Evolutionary conservation across 345 rosid genomes (phyloP).

Genomic region (Angophora floribunda): DNA sequence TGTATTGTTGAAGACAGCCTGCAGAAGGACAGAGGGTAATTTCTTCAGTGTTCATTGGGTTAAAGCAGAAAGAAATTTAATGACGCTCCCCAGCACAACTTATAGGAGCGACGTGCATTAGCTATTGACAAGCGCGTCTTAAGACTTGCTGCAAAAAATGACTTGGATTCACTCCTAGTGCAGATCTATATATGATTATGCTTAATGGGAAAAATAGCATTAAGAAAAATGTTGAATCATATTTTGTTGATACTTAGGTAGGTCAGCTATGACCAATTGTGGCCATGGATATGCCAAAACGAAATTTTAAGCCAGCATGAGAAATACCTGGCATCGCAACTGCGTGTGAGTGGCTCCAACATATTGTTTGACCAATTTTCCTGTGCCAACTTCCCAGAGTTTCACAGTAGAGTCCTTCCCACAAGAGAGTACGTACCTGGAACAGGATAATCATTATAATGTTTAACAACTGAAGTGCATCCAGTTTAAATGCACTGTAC

Average conservation of each 20-base stretch:
- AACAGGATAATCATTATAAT: background rate
- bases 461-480: background rate
- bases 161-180: background rate
- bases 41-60: background rate
- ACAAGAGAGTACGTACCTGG: slow-evolving; percentile 74
- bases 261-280: background rate
- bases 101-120: background rate
- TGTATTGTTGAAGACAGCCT: slow-evolving; percentile 80
- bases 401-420: slow-evolving; percentile 74
- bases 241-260: background rate
- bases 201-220: background rate
- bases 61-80: background rate
- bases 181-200: background rate
- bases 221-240: background rate
- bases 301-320: background rate
- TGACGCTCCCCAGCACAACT: background rate
- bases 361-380: slow-evolving; percentile 70
- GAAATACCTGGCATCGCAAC: slow-evolving; percentile 60
- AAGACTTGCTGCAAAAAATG: background rate
- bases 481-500: background rate
- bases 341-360: slow-evolving; percentile 56
- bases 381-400: slow-evolving; percentile 78
- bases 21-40: slow-evolving; percentile 2
- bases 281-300: background rate
- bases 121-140: background rate